phyloP scores from a whole-genome alignment of 331 rosid species.

The Phaseolus coccineus region DNA sequence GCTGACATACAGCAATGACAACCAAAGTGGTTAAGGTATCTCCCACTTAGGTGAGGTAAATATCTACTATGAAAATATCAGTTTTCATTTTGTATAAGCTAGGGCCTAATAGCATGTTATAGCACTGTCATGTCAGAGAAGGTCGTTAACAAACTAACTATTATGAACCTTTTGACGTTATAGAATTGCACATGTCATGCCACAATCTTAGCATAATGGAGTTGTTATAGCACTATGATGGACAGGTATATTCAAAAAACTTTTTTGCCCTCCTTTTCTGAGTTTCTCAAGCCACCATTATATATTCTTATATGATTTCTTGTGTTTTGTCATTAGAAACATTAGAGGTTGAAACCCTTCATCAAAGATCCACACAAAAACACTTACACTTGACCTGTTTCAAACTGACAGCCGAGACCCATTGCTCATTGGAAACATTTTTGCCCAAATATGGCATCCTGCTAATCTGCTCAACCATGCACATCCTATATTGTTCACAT shows the following conservation, averaged over 20 bases:
- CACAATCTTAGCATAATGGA: background rate
- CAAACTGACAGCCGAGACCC: background rate
- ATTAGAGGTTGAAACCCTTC: background rate
- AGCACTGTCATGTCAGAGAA: background rate
- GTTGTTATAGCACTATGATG: background rate
- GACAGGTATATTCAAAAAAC: background rate
- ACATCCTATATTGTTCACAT: background rate
- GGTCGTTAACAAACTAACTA: background rate
- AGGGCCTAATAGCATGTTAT: background rate
- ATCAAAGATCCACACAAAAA: background rate
- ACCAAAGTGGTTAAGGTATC: background rate
- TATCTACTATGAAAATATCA: background rate
- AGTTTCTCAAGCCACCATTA: background rate
- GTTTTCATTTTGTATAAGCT: background rate
- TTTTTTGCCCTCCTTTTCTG: background rate
- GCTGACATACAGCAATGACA: background rate
- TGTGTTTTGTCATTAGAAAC: background rate
- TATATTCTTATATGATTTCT: background rate
- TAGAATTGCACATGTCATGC: background rate
- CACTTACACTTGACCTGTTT: background rate
- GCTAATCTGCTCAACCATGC: background rate
- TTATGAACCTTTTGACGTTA: background rate
- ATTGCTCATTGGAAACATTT: background rate
- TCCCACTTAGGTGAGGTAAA: background rate
- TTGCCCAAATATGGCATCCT: background rate